Evolutionary conservation across 2,329 filamentous ascomycete species (phyloP), one percentile per base, ranked within the genome.

Genomic region (Myriosclerotinia scirpicola): DNA sequence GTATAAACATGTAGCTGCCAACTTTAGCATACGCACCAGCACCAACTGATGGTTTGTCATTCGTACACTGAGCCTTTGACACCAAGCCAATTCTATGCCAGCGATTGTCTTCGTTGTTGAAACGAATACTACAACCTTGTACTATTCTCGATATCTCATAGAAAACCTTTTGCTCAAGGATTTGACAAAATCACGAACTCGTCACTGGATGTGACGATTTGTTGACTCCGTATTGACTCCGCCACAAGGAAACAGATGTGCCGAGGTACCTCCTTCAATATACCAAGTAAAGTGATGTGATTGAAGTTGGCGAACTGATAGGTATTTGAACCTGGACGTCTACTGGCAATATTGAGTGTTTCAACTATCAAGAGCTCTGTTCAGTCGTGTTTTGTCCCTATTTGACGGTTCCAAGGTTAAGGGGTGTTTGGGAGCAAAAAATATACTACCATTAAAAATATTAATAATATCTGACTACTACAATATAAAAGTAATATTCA

Each of bases 381-480:
- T 54, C 52, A 54, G 30, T 60, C 56, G 56, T 60, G 56, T 60
- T 60, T 30, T 60, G 4, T 48, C 42, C 56, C 30, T 20, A 60
- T 60, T 60, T 60, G 56, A 36, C 48, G 26, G 20, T 17, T 1
- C 5, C 3, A 34, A 2, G 30, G 30, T 34, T 34, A 34, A n/a
- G n/a, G n/a, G n/a, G n/a, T n/a, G n/a, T n/a, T n/a, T n/a, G n/a
- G n/a, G n/a, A n/a, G n/a, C n/a, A n/a, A n/a, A n/a, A n/a, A n/a
- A n/a, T n/a, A n/a, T n/a, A n/a, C n/a, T n/a, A n/a, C n/a, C n/a
- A n/a, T n/a, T n/a, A n/a, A n/a, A n/a, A n/a, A n/a, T n/a, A n/a
- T n/a, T n/a, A n/a, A n/a, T n/a, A n/a, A n/a, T n/a, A n/a, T n/a
- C n/a, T n/a, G n/a, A n/a, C n/a, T n/a, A n/a, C n/a, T n/a, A n/a